A percentile compares a stretch with the other conserved stretches of the same genome.
phyloP scores from a whole-genome alignment of 2,329 filamentous ascomycete species.

The Cercospora janseana region DNA sequence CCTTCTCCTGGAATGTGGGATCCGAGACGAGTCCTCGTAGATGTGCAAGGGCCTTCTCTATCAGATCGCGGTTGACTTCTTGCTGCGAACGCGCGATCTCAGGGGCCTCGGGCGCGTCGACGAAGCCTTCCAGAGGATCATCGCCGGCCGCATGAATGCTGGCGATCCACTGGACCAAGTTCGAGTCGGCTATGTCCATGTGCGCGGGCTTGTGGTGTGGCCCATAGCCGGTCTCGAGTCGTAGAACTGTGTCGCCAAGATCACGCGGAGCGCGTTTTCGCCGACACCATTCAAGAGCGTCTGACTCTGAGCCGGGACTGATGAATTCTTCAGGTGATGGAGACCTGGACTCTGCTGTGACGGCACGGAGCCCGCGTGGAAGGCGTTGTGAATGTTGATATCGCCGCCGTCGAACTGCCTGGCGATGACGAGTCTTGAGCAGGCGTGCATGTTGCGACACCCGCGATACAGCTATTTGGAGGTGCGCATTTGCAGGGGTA shows the following conservation, averaged over 20 bases:
- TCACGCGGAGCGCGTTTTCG: conserved; percentile 2
- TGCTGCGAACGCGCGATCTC: not conserved
- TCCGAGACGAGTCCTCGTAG: not conserved
- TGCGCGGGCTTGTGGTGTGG: conserved; percentile 1
- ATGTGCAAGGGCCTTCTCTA: not conserved
- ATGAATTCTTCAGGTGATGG: not conserved
- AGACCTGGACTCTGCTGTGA: not conserved
- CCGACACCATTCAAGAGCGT: not conserved
- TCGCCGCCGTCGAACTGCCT: no score
- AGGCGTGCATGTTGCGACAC: no score
- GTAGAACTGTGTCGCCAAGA: not conserved
- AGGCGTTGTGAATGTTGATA: not conserved
- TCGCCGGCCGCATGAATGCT: conserved; percentile 7
- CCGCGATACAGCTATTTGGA: no score
- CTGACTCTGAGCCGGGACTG: not conserved
- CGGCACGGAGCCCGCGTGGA: no score
- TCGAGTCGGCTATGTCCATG: conserved; percentile 3
- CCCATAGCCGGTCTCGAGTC: not conserved
- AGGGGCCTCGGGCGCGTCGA: conserved; percentile 1
- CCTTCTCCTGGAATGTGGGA: not conserved
- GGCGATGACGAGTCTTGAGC: no score
- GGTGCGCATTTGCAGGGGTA: no score
- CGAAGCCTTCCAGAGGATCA: not conserved
- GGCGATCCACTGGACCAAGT: conserved; percentile 4
- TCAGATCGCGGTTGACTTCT: conserved; percentile 1